Percentiles rank a stretch among this genome's conserved stretches.
Evolutionary conservation across 441 rosid species (phyloP).

Genomic region (Cnidoscolus chayamansa): DNA sequence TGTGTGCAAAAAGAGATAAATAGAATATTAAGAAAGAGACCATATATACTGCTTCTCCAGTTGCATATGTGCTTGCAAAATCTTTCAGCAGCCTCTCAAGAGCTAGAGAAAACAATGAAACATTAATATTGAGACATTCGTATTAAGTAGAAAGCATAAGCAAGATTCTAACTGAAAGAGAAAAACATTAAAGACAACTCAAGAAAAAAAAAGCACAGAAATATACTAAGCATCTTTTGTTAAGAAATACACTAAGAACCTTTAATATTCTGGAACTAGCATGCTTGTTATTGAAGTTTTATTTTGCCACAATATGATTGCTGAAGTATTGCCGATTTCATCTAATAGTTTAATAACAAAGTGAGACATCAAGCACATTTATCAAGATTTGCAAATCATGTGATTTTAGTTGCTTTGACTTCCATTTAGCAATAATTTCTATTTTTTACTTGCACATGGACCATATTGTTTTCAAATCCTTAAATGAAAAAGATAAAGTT

Average conservation of each 20-base stretch:
- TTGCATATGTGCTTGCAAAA: constrained; percentile 39
- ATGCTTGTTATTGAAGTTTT: background rate
- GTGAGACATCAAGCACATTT: background rate
- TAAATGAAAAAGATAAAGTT: background rate
- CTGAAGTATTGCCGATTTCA: background rate
- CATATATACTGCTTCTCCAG: constrained; percentile 50
- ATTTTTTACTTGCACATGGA: background rate
- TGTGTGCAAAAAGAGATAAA: background rate
- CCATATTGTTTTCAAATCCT: background rate
- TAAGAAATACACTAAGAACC: background rate
- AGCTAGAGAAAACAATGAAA: constrained; percentile 32
- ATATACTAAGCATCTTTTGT: background rate
- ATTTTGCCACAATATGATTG: background rate
- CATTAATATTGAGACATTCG: background rate
- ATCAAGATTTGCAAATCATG: background rate
- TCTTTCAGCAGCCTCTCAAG: constrained; percentile 50
- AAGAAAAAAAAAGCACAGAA: background rate
- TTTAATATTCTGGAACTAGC: background rate
- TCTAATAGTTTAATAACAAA: background rate
- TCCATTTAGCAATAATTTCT: background rate
- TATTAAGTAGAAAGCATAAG: background rate
- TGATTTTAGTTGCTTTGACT: background rate
- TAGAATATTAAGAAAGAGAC: constrained; percentile 24
- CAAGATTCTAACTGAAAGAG: background rate
- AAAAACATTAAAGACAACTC: constrained; percentile 1